Base-by-base conservation (phyloP, 164 flowering plant genomes). In the Piper betle region DNA sequence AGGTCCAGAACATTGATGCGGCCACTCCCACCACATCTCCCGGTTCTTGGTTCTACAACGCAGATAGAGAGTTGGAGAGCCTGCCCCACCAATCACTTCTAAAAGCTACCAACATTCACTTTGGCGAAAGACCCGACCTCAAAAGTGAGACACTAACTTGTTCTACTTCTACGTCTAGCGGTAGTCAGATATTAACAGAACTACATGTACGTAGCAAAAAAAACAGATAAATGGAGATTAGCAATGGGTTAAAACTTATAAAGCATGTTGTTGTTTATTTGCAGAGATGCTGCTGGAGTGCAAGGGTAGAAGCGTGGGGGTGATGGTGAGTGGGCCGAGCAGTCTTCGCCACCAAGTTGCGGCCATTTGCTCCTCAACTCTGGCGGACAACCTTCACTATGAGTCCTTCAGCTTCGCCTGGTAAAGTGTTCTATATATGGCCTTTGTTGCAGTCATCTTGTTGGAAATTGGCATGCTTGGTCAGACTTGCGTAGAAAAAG, bases 341-440 rank as follows among this genome's bases (percentile, higher is more conserved):
- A 69, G 57, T 58, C 74, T 84, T 86, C 71, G 83, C 38, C 83
- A 78, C 20, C 82, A 85, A 10, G 89, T 80, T 60, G 91, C 87
- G 15, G 62, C 64, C 53, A 78, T 81, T 19, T 88, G 96, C 57
- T 69, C 84, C 8, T 76, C 80, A 53, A 75, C 78, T 59, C 62
- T 66, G 57, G 83, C 75, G 16, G 68, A 65, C 3, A 79, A 77
- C 59, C 75, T 84, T 20, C 82, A 88, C 37, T 88, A 78, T 33
- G 80, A 85, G 68, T 76, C 87, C 58, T 69, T 84, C n/a, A 85
- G 84, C 75, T 85, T 88, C 58, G 74, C 62, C 66, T 81, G 84
- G 87, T 86, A 71, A 81, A 25, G 33, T 25, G 33, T 25, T 25
- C 33, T 25, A 25, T 1, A 25, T 25, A 25, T 25, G 33, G 33